Base-by-base conservation (phyloP, 2,329 filamentous ascomycete species). In the Aureobasidium mangrovei region DNA sequence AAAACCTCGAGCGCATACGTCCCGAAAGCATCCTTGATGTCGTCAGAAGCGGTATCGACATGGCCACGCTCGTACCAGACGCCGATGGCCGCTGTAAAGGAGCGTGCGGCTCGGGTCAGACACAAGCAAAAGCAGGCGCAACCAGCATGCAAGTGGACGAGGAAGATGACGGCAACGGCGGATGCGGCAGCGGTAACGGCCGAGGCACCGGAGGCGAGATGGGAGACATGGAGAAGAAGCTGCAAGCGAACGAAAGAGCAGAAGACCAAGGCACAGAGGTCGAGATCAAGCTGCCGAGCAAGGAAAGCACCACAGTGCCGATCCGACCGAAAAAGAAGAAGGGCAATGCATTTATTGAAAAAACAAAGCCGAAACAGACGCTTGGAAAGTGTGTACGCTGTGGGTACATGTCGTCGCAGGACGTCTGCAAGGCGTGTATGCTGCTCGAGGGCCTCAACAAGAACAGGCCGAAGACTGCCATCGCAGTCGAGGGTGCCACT, bases 11-110 rank as follows among this genome's bases (percentile, higher is more conserved):
- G 71, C 86, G 86, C 62, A 88, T 98, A 6, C 80, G 93, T 2
- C 91, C 93, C 1, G 96, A 91, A 64, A 91, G 91, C 3, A 97
- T 98, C 49, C 68, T 98, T 54, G 93, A 98, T 67, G 89, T 98
- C 52, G 91, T 98, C 29, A 80, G 86, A 56, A 96, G 91, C 65
- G 93, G 93, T 36, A 91, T 97, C 69, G 93, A 97, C 60, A 95
- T 98, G 88, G 91, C 90, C 7, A 83, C 81, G 55, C 74, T 97
- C n/a, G 87, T 93, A 0, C 86, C 86, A 0, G 75, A 64, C 43
- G 61, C 75, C 10, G 69, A 79, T 12, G 73, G 74, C 26, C 67
- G 71, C 7, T 76, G 75, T 59, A 70, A 64, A 52, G 79, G 77
- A 63, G 74, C 72, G 47, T 74, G 70, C 63, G 74, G 68, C 59